phyloP scores from a whole-genome alignment of 441 rosid genomes.

The Adansonia gregorii region DNA sequence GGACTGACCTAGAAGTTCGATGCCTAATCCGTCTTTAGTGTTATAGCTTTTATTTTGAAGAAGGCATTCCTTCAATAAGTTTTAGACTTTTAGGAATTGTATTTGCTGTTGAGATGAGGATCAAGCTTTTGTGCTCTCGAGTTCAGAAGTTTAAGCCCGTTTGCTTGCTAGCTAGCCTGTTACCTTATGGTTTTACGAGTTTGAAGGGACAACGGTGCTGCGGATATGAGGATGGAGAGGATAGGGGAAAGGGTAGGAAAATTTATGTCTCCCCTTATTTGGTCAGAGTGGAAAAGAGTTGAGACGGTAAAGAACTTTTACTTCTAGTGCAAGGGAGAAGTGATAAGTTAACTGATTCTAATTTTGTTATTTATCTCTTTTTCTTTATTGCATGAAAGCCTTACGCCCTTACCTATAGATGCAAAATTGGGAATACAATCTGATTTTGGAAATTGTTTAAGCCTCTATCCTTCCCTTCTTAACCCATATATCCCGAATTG shows the following conservation, averaged over 20 bases:
- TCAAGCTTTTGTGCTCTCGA: neutral
- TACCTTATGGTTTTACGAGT: neutral
- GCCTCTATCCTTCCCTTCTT: neutral
- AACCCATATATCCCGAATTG: neutral
- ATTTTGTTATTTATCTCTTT: neutral
- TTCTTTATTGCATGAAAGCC: neutral
- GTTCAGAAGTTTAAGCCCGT: neutral
- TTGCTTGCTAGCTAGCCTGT: slow-evolving; percentile 4
- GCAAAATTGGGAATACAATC: neutral
- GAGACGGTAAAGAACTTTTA: neutral
- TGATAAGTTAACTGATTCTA: neutral
- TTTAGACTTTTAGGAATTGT: neutral
- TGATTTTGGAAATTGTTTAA: neutral
- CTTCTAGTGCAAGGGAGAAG: neutral
- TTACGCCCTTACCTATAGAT: neutral
- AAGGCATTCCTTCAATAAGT: neutral
- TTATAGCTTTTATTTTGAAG: neutral
- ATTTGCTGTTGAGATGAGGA: neutral
- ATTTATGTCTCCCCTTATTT: no score
- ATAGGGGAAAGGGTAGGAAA: neutral
- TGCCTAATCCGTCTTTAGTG: neutral
- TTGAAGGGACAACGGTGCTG: neutral
- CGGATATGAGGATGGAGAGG: neutral
- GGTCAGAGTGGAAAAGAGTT: neutral
- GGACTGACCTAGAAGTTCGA: neutral